Percentiles rank a stretch among this genome's conserved stretches.
Conservation (phyloP, 805 yeast genomes). For the Yamadazyma laniorum region DNA sequence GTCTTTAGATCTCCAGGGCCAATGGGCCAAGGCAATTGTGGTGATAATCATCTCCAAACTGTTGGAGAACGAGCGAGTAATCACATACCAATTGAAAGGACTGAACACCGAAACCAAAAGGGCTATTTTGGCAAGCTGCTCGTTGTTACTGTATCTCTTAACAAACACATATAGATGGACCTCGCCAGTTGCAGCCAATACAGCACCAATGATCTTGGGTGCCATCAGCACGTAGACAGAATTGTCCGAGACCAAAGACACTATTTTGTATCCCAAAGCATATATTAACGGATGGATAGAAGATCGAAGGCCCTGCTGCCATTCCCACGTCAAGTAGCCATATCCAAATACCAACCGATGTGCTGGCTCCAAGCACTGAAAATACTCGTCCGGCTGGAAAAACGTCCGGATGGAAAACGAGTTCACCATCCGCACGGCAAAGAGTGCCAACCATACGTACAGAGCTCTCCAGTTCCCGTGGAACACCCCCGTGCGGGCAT, state of each 20-base stretch:
- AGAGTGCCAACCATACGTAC: slow-evolving; percentile 1
- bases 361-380: slow-evolving; percentile 92
- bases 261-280: slow-evolving; percentile 39
- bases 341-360: slow-evolving; percentile 70
- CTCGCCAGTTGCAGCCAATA: slow-evolving; percentile 73
- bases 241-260: slow-evolving; percentile 20
- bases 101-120: slow-evolving; percentile 55
- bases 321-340: slow-evolving; percentile 93
- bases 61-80: slow-evolving; percentile 84
- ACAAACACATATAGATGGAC: slow-evolving; percentile 52
- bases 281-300: slow-evolving; percentile 78
- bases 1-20: slow-evolving; percentile 57
- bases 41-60: slow-evolving; percentile 75
- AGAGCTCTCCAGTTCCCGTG: background rate
- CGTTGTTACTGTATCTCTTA: slow-evolving; percentile 30
- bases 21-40: slow-evolving; percentile 58
- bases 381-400: slow-evolving; percentile 96
- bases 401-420: slow-evolving; percentile 66
- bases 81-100: slow-evolving; percentile 78
- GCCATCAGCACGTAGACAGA: slow-evolving; percentile 40
- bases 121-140: slow-evolving; percentile 38
- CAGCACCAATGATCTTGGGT: slow-evolving; percentile 71
- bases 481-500: background rate
- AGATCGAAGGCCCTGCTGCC: slow-evolving; percentile 74
- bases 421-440: slow-evolving; percentile 42